Evolutionary conservation across 2,329 filamentous ascomycete species (phyloP).

Genomic region (Sporothrix protearum): DNA sequence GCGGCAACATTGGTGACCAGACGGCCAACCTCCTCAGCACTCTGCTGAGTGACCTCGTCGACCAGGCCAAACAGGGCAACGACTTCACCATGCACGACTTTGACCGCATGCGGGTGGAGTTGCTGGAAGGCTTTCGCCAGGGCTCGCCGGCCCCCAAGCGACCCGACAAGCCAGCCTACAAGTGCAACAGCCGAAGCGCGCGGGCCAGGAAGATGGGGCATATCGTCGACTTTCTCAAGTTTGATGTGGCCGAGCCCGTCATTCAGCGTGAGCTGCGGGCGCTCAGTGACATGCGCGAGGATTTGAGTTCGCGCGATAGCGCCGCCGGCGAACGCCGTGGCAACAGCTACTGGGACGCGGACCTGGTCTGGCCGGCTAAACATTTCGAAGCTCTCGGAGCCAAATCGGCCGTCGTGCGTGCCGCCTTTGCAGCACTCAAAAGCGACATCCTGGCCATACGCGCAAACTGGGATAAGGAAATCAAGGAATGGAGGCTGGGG

Average conservation of each 20-base stretch:
- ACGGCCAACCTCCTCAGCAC: slow-evolving; percentile 50
- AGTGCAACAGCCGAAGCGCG: slow-evolving; percentile 33
- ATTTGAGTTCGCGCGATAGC: slow-evolving; percentile 20
- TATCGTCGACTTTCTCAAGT: slow-evolving; percentile 62
- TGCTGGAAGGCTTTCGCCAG: slow-evolving; percentile 26
- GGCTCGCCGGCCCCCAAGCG: slow-evolving; percentile 28
- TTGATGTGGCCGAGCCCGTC: slow-evolving; percentile 45
- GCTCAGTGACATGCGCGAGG: slow-evolving; percentile 34
- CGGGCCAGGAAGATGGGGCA: slow-evolving; percentile 38
- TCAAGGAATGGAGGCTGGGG: slow-evolving; percentile 11
- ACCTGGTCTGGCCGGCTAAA: slow-evolving; percentile 37
- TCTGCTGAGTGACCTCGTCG: slow-evolving; percentile 53
- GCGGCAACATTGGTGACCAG: slow-evolving; percentile 46
- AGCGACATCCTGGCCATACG: slow-evolving; percentile 35
- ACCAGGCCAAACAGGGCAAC: slow-evolving; percentile 55
- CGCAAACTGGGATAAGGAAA: slow-evolving; percentile 35
- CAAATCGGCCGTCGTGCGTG: slow-evolving; percentile 33
- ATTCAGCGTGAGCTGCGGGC: slow-evolving; percentile 40
- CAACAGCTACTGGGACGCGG: slow-evolving; percentile 37
- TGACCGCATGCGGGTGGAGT: slow-evolving; percentile 34
- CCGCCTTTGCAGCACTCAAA: slow-evolving; percentile 37
- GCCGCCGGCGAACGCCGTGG: background rate
- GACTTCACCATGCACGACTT: slow-evolving; percentile 46
- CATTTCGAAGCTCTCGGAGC: slow-evolving; percentile 36
- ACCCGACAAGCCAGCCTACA: slow-evolving; percentile 44